Evolutionary conservation across 2,329 filamentous ascomycete species (phyloP), one percentile per base, ranked within the genome.

Genomic region (Colletotrichum trifolii): DNA sequence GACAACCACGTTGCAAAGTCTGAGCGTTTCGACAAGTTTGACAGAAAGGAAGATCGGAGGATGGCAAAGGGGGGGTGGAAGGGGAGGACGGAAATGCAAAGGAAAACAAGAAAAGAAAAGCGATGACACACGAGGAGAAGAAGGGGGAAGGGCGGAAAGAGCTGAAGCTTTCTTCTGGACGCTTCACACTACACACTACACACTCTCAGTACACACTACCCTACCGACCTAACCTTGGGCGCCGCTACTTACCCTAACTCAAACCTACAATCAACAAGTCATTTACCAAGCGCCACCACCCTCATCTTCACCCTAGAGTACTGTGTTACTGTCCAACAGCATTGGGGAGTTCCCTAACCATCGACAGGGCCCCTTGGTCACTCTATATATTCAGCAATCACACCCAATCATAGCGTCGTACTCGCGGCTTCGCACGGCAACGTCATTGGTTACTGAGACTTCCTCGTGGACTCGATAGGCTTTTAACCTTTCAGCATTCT

Each of bases 401-500:
- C 36, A 49, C 50, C 25, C 57, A 65, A 49, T 61, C 42, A 53
- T 13, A 42, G 13, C 15, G 63, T 48, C 34, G 33, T 36, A 50
- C 42, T 17, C 36, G n/a, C 45, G 50, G 43, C 39, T 11, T 40
- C 49, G 35, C 34, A 8, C 43, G 13, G 15, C n/a, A 6, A 12
- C 38, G 17, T 50, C 9, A 65, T 65, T 65, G 58, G 62, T 33
- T 17, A 34, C 12, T 13, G 8, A 9, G 10, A 13, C 36, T 25
- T 35, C 42, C n/a, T 38, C 53, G 25, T 46, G 17, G 47, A 46
- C 35, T 57, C 47, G 57, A 34, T 54, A 39, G 38, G 42, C 43
- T 55, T 49, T 54, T 53, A 38, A 43, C 56, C 60, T 65, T 50
- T 55, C 45, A 45, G 38, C 17, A 13, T 49, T 62, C 52, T 45